Conservation (phyloP, 1,284 basidiomycete species). For the Apiotrichum mycotoxinovorans region DNA sequence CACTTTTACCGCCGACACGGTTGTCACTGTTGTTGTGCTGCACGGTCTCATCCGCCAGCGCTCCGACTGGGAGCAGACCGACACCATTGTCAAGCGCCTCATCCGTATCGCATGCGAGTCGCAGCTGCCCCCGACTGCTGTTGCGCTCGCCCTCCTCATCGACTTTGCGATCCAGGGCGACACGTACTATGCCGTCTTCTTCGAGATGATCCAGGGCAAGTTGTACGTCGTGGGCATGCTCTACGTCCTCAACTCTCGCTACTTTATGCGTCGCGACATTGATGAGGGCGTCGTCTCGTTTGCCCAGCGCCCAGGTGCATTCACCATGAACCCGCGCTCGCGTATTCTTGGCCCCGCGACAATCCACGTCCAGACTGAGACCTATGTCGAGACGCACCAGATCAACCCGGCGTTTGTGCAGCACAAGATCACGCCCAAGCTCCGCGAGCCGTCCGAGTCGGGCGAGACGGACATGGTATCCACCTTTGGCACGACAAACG, state of each 20-base stretch:
- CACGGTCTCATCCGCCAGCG: conserved; percentile 26
- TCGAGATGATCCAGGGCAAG: conserved; percentile 29
- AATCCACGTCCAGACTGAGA: conserved; percentile 33
- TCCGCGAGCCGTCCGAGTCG: conserved; percentile 17
- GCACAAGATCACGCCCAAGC: conserved; percentile 19
- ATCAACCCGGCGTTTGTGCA: conserved; percentile 17
- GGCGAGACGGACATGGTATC: conserved; percentile 11
- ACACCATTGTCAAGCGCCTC: conserved; percentile 21
- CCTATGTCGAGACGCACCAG: conserved; percentile 26
- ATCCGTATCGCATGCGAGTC: conserved; percentile 28
- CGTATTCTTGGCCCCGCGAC: conserved; percentile 18
- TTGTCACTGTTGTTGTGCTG: conserved; percentile 16
- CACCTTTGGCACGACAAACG: conserved; percentile 4
- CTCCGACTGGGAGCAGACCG: conserved; percentile 32
- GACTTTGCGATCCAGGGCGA: conserved; percentile 24
- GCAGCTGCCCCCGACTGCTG: conserved; percentile 27
- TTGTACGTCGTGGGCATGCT: conserved; percentile 28
- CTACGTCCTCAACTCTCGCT: conserved; percentile 29
- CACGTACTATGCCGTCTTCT: conserved; percentile 25
- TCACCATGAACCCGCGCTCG: conserved; percentile 3
- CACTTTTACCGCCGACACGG: conserved; percentile 12
- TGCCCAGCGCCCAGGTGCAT: conserved; percentile 18
- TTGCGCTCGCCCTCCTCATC: conserved; percentile 23
- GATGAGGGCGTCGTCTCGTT: conserved; percentile 5
- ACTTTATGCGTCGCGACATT: conserved; percentile 16